phyloP scores from a whole-genome alignment of 768 basidiomycete species.

The Hericium coralloides region DNA sequence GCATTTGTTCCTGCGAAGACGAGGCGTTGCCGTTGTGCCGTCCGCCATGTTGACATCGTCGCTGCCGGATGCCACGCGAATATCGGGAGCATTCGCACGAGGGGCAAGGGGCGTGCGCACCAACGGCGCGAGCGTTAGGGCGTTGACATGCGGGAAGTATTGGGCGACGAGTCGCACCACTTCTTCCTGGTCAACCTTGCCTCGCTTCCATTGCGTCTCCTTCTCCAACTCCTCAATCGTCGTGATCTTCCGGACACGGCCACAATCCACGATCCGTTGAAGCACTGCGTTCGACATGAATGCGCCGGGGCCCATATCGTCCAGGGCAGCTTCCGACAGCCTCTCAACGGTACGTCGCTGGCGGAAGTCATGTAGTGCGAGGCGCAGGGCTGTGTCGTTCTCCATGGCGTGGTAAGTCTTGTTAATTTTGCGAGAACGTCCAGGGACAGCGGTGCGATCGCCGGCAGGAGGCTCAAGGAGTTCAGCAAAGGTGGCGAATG shows the following conservation, averaged over 20 bases:
- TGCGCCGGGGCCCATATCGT: not conserved
- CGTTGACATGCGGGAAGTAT: not conserved
- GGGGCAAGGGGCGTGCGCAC: too few relatives aligned
- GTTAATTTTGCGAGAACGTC: constrained; percentile 7
- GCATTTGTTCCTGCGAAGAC: too few relatives aligned
- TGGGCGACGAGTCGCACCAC: not conserved
- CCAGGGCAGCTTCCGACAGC: too few relatives aligned
- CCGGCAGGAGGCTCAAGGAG: not conserved
- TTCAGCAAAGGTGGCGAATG: not conserved
- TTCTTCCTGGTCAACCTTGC: not conserved
- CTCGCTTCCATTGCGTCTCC: not conserved
- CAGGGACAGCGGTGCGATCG: not conserved
- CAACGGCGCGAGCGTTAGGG: too few relatives aligned
- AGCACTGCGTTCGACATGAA: not conserved
- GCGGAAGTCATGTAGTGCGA: constrained; percentile 7
- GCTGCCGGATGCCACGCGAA: too few relatives aligned
- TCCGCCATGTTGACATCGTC: too few relatives aligned
- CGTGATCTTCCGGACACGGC: not conserved
- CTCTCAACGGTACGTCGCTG: not conserved
- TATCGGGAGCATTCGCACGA: too few relatives aligned
- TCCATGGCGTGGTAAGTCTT: not conserved
- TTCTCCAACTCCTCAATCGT: not conserved
- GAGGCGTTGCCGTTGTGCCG: too few relatives aligned
- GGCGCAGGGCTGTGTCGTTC: constrained; percentile 3
- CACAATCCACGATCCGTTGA: not conserved